These are phyloP conservation scores for Torrubiellomyces zombiae DNA, from an alignment of 2,329 filamentous ascomycete genomes.

Conservation along the genomic window DNA sequence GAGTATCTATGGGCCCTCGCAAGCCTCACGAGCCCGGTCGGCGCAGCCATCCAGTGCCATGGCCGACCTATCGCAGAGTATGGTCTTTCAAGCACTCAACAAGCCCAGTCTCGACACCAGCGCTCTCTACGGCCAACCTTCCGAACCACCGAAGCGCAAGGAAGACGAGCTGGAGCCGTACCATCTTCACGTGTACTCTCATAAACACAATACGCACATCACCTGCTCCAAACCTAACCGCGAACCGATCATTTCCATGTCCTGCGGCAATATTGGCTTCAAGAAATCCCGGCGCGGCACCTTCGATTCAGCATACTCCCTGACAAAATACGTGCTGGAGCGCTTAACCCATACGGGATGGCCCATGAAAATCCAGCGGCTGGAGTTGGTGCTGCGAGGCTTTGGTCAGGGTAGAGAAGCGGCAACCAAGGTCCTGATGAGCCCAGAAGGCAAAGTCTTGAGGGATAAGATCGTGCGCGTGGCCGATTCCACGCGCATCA, in stretches of 20 bases:
- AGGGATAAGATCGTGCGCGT: conserved; percentile 62
- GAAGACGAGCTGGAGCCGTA: conserved; percentile 43
- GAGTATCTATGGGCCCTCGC: conserved; percentile 15
- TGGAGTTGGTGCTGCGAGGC: conserved; percentile 72
- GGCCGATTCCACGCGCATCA: conserved; percentile 73
- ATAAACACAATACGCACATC: conserved; percentile 91
- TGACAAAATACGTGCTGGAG: conserved; percentile 68
- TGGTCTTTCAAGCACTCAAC: conserved; percentile 21
- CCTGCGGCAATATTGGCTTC: conserved; percentile 83
- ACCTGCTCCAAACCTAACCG: conserved; percentile 73
- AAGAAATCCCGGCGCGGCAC: conserved; percentile 60
- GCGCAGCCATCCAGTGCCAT: conserved; percentile 13
- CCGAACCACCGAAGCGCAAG: conserved; percentile 9
- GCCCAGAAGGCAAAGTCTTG: conserved; percentile 63
- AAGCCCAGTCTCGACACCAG: conserved; percentile 18
- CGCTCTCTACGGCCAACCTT: conserved; percentile 10
- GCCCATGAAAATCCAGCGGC: conserved; percentile 53
- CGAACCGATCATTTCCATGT: conserved; percentile 63
- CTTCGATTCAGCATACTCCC: conserved; percentile 86
- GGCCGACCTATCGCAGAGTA: conserved; percentile 18
- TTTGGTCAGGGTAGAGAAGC: conserved; percentile 82
- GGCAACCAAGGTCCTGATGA: conserved; percentile 74
- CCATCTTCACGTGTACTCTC: conserved; percentile 73
- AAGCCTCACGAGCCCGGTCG: conserved; percentile 6
- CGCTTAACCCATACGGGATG: conserved; percentile 70